Base-by-base conservation (phyloP, 2,329 filamentous ascomycete genomes). In the Madurella mycetomatis region DNA sequence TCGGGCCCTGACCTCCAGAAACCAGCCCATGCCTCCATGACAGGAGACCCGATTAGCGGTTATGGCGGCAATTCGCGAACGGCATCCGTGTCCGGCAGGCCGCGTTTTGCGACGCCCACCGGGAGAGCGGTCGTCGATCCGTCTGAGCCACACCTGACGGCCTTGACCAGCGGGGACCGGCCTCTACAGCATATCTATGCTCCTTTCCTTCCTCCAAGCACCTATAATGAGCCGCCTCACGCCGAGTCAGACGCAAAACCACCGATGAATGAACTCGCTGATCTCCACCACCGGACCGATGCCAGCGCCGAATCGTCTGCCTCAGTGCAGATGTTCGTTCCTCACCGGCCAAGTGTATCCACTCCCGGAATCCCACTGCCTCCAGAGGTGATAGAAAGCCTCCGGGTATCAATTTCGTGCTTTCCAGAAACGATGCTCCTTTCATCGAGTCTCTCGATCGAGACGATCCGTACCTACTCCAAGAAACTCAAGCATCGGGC, bases 361-460 rank as follows among this genome's bases (percentile, higher is more conserved):
- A 9, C 44, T 9, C 53, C 68, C 9, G 69, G 72, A 4, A 70
- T 83, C 5, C 80, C 77, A 1, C 69, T 84, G 0, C 78, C 80
- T 0, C 73, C 76, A 1, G 74, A 82, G 25, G 72, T 81, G 2
- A 65, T 83, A 41, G 80, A 84, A 54, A 81, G 74, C 0, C 69
- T 84, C 4, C 70, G 76, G 30, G 73, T 81, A 5, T 81, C 76
- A 0, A 75, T 82, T 11, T 69, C 74, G 5, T 82, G 78, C 60
- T 84, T 84, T 58, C 81, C 81, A 0, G 80, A 82, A 59, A 82
- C 80, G 1, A 81, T 83, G 76, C 74, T 84, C 1, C 69, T 78
- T 11, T 76, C 79, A 5, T 77, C 75, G 0, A 82, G 77, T 61
- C 69, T 83, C 4, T 77, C 80, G 0, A 72, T 83, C 47, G 80